Percentiles rank a stretch among this genome's conserved stretches.
These are phyloP conservation scores for Cruciata laevipes DNA, from an alignment of 257 asterid species.

Conservation along the genomic window DNA sequence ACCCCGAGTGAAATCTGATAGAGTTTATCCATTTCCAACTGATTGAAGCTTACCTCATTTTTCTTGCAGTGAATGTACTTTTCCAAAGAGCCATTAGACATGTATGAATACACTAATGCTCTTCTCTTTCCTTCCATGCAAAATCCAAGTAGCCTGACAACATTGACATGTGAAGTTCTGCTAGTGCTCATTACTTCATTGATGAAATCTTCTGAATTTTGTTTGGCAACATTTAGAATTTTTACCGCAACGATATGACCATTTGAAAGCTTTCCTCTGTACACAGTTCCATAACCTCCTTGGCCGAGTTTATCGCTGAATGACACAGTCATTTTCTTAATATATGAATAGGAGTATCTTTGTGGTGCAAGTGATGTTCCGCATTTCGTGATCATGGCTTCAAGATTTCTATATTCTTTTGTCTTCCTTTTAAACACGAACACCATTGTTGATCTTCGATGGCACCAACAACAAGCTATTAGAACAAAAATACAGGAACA, in stretches of 20 bases:
- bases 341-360: not conserved
- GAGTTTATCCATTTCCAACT: slow-evolving; percentile 16
- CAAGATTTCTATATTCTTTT: slow-evolving; percentile 8
- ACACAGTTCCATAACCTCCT: slow-evolving; percentile 22
- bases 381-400: not conserved
- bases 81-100: slow-evolving; percentile 35
- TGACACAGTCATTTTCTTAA: slow-evolving; percentile 2
- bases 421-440: not conserved
- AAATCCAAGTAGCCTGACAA: slow-evolving; percentile 26
- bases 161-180: slow-evolving; percentile 20
- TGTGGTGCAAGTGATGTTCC: slow-evolving; percentile 3
- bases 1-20: slow-evolving; percentile 23
- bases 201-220: too few relatives aligned
- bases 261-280: slow-evolving; percentile 17
- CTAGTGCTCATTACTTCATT: too few relatives aligned
- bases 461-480: too few relatives aligned
- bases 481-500: not conserved
- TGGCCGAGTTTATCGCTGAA: slow-evolving; percentile 21
- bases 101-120: slow-evolving; percentile 30
- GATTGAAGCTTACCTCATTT: not conserved
- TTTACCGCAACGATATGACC: slow-evolving; percentile 20
- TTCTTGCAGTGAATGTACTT: slow-evolving; percentile 6
- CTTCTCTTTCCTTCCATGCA: slow-evolving; percentile 23
- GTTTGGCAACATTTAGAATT: not conserved
- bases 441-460: too few relatives aligned